These are phyloP conservation scores for Malus hybrid DNA, from an alignment of 331 rosid genomes.

Conservation along the genomic window DNA sequence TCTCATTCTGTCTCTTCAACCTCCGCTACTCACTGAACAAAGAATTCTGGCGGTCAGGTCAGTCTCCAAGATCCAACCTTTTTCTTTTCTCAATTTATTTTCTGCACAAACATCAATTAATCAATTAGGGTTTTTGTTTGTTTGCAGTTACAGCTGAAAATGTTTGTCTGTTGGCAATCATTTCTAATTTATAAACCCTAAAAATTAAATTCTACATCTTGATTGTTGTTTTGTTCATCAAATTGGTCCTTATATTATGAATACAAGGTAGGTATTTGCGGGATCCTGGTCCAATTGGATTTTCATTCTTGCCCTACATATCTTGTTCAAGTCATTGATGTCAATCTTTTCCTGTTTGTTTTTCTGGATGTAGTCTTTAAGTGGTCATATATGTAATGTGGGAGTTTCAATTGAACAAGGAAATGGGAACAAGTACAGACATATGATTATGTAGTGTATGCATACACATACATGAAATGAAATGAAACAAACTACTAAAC, in stretches of 20 bases:
- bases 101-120: background rate
- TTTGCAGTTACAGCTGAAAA: background rate
- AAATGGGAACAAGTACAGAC: background rate
- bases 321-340: background rate
- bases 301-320: background rate
- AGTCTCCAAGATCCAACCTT: background rate
- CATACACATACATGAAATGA: background rate
- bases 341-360: background rate
- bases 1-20: slow-evolving; percentile 11
- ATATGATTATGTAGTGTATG: background rate
- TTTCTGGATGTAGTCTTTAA: background rate
- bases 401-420: background rate
- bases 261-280: background rate
- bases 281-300: background rate
- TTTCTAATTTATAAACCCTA: background rate
- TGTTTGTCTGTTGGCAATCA: background rate
- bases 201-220: background rate
- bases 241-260: background rate
- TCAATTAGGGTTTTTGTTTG: background rate
- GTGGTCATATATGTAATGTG: background rate
- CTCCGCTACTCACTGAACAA: slow-evolving; percentile 46
- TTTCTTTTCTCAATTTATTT: background rate
- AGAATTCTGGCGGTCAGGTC: no score
- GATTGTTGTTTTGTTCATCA: background rate
- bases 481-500: background rate